Base-by-base conservation (phyloP, 495 filamentous ascomycete species). In the Viridothelium virens region DNA sequence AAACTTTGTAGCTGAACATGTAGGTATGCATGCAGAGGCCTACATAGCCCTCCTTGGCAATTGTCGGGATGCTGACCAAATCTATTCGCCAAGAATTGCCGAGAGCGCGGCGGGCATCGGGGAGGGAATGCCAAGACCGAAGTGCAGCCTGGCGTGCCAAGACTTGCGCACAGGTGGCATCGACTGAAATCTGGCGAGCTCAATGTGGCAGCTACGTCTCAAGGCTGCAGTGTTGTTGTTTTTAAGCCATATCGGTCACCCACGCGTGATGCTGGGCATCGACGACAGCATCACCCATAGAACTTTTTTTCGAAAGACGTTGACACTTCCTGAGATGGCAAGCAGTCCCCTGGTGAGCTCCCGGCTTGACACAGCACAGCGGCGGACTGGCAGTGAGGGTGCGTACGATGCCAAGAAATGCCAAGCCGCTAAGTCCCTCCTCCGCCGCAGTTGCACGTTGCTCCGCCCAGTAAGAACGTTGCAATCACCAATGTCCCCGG, bases 391-490 rank as follows among this genome's bases (percentile, higher is more conserved):
- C 5, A 14, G 2, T 7, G 5, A 7, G 18, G 53, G 25, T 36
- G 33, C 0, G 7, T 3, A 11, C 11, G 2, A 53, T 53, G 48
- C 48, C 48, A 53, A 53, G 53, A 59, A 33, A 59, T 59, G 53
- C 53, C 53, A 59, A 59, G 53, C 53, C 53, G 53, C 53, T 59
- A 59, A 31, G 6, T 34, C 6, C 36, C 53, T 36, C 53, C 31
- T 59, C 53, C 53, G 53, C 53, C 53, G 53, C 31, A 7, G 18
- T n/a, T 7, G 14, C 5, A 14, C 31, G 31, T 34, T 18, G 5
- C 53, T 59, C 53, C 53, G 53, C 53, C 53, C 53, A 59, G 53
- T 59, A 11, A 59, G 53, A 59, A 14, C 25, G 25, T 7, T 2
- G 14, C n/a, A 31, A 59, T 59, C 5, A 9, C 31, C 11, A 10